phyloP scores from a whole-genome alignment of 345 rosid genomes.

The Citrus unshiu region DNA sequence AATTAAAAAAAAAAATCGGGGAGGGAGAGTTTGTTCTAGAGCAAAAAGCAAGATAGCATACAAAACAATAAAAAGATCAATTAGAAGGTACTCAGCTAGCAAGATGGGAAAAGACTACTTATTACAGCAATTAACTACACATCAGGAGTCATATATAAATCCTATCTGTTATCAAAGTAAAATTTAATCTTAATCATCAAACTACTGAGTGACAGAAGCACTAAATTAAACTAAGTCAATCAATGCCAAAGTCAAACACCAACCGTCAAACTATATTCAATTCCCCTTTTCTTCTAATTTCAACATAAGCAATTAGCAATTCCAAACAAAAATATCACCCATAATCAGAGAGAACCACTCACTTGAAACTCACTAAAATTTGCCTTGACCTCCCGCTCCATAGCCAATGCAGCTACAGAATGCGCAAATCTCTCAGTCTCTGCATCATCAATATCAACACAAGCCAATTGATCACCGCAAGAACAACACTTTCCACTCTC shows the following conservation, averaged over 20 bases:
- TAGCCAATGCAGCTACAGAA: constrained; percentile 69
- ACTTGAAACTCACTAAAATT: constrained; percentile 88
- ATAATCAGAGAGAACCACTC: neutral
- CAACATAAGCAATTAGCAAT: neutral
- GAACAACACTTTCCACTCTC: constrained; percentile 53
- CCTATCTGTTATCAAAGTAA: neutral
- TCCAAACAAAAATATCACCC: neutral
- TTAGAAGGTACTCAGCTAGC: too few species aligned
- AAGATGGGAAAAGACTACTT: neutral
- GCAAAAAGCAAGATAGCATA: too few species aligned
- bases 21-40: too few species aligned
- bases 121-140: neutral
- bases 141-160: neutral
- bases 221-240: neutral
- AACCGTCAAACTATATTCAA: neutral
- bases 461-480: constrained; percentile 58
- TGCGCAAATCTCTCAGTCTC: constrained; percentile 65
- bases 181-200: neutral
- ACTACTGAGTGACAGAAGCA: neutral
- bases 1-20: too few species aligned
- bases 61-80: too few species aligned
- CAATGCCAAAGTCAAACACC: neutral
- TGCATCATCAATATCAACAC: constrained; percentile 63
- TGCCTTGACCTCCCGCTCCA: constrained; percentile 73
- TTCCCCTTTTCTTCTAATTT: neutral